A percentile compares a stretch with the other conserved stretches of the same genome.
Evolutionary conservation across 768 basidiomycete genomes (phyloP).

Genomic region (Leccinum variicolor): DNA sequence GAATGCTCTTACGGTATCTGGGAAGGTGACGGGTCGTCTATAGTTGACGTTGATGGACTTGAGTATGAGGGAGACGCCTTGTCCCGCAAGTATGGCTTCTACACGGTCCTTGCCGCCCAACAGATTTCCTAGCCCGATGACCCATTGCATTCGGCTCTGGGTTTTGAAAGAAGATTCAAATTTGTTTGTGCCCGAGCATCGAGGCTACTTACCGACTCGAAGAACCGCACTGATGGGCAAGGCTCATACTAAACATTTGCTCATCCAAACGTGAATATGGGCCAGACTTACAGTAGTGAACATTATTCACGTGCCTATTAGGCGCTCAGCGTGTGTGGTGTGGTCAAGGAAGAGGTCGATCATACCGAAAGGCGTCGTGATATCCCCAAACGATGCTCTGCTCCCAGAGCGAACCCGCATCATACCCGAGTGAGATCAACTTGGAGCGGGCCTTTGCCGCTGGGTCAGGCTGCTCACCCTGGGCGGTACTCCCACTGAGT

Average conservation of each 20-base stretch:
- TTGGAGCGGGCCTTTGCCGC: conserved; percentile 40
- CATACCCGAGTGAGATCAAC: conserved; percentile 49
- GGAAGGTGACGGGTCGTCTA: conserved; percentile 68
- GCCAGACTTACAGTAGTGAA: conserved; percentile 53
- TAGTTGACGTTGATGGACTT: conserved; percentile 68
- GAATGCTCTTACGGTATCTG: conserved; percentile 58
- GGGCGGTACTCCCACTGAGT: background rate
- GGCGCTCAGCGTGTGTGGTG: background rate
- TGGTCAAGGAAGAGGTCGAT: background rate
- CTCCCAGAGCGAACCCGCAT: conserved; percentile 70
- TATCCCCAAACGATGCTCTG: conserved; percentile 79
- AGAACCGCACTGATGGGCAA: conserved; percentile 52
- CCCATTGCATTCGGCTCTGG: conserved; percentile 70
- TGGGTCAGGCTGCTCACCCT: conserved; percentile 2
- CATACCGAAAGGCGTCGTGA: conserved; percentile 71
- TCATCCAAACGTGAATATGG: background rate
- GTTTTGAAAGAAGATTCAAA: background rate
- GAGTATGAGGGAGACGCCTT: conserved; percentile 71
- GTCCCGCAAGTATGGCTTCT: conserved; percentile 55
- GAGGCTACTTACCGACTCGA: conserved; percentile 55
- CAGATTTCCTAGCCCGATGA: conserved; percentile 51
- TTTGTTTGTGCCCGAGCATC: background rate
- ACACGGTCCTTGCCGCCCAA: conserved; percentile 57
- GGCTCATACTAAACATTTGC: background rate
- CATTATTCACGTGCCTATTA: conserved; percentile 74